A percentile compares a stretch with the other conserved stretches of the same genome.
Conservation (phyloP, 192 early-diverging fungal genomes). For the Rhizophagus prolifer region DNA sequence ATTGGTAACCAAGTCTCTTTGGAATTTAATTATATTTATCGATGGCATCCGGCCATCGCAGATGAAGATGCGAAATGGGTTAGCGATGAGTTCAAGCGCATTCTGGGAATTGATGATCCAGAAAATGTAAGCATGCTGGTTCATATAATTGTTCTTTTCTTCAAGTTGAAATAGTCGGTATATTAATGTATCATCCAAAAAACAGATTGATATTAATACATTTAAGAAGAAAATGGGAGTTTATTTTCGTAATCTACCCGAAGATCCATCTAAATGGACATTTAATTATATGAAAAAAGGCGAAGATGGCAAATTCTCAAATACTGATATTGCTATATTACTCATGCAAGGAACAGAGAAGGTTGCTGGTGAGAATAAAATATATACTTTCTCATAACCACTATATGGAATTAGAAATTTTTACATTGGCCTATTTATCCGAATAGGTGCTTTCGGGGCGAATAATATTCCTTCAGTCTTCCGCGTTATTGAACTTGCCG, state of each 20-base stretch:
- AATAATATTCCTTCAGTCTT: constrained; percentile 40
- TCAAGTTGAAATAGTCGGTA: background rate
- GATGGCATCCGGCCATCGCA: too few species aligned
- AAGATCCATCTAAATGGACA: background rate
- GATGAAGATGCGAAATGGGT: background rate
- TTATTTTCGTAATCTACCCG: background rate
- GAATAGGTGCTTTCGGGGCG: constrained; percentile 37
- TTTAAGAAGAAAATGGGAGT: background rate
- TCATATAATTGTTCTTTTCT: constrained; percentile 1
- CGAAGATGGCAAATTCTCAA: background rate
- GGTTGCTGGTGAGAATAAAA: background rate
- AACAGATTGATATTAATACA: background rate
- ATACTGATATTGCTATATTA: background rate
- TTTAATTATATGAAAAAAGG: background rate
- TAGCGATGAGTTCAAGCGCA: constrained; percentile 23
- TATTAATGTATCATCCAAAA: background rate
- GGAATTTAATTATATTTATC: too few species aligned
- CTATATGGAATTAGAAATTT: too few species aligned
- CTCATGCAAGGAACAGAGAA: background rate
- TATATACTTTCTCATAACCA: background rate
- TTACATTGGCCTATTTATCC: background rate
- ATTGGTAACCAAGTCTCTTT: background rate
- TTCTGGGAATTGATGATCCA: background rate
- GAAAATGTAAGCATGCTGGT: constrained; percentile 2
- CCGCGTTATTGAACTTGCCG: constrained; percentile 42